Conservation (phyloP, 257 asterid species). For the Gentiana macrophylla region DNA sequence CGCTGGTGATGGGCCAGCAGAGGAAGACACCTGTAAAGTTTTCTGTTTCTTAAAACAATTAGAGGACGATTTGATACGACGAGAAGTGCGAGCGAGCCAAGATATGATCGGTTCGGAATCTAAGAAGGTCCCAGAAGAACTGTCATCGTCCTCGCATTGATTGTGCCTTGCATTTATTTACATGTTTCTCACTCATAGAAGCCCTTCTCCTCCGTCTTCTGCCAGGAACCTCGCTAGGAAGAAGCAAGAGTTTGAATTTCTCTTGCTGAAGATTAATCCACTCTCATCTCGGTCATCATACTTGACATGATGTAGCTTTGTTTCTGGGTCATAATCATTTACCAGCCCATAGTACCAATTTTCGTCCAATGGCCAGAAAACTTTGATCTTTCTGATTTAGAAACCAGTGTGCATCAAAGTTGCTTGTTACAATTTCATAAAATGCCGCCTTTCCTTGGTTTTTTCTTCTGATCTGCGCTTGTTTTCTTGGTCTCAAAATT, state of each 20-base stretch:
- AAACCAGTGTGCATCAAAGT: constrained; percentile 68
- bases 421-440: constrained; percentile 53
- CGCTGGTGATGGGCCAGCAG: constrained; percentile 27
- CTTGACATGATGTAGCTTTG: constrained; percentile 66
- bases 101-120: constrained; percentile 87
- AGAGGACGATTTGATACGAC: constrained; percentile 47
- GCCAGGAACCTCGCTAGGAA: constrained; percentile 77
- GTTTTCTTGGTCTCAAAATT: constrained; percentile 69
- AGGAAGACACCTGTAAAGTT: constrained; percentile 22
- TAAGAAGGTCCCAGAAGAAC: constrained; percentile 31
- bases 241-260: constrained; percentile 86
- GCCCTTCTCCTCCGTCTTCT: constrained; percentile 29
- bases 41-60: constrained; percentile 45
- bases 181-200: constrained; percentile 17
- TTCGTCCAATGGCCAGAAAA: constrained; percentile 94
- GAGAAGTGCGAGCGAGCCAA: constrained; percentile 85
- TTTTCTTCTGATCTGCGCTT: constrained; percentile 39
- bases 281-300: constrained; percentile 95
- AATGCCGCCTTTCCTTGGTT: constrained; percentile 86
- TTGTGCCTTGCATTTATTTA: constrained; percentile 24
- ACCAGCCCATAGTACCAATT: constrained; percentile 90
- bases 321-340: constrained; percentile 65
- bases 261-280: constrained; percentile 81
- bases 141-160: constrained; percentile 34
- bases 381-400: constrained; percentile 67